phyloP scores from a whole-genome alignment of 345 rosid species.

The Syzygium aqueum region DNA sequence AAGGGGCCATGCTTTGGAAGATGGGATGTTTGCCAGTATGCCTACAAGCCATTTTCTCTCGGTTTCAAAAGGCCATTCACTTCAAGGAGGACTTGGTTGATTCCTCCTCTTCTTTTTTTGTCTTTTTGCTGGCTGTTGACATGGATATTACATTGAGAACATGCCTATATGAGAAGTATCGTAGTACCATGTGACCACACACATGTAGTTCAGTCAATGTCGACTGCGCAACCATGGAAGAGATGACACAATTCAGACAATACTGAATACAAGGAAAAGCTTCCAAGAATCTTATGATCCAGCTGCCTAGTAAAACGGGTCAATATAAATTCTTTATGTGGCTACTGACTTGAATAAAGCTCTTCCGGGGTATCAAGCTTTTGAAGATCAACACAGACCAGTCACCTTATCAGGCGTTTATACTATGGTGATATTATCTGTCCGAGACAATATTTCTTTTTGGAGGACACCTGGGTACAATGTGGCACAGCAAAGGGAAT shows the following conservation, averaged over 20 bases:
- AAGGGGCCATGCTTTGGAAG: slow-evolving; percentile 12
- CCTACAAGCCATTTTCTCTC: slow-evolving; percentile 16
- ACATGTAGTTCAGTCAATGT: not conserved
- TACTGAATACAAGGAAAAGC: not conserved
- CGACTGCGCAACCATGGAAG: not conserved
- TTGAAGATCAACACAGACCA: not conserved
- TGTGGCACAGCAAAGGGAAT: not conserved
- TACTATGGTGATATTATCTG: not conserved
- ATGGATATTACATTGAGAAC: not conserved
- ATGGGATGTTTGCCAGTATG: slow-evolving; percentile 28
- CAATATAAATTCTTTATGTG: not conserved
- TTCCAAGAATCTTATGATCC: not conserved
- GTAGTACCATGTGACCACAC: not conserved
- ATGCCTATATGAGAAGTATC: not conserved
- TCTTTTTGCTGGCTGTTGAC: not conserved
- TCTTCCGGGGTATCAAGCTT: not conserved
- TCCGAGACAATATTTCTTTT: not conserved
- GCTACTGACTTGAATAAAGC: not conserved
- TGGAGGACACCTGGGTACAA: not conserved
- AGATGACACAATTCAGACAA: not conserved
- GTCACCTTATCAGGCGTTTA: not conserved
- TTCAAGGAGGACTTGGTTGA: not conserved
- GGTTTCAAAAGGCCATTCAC: not conserved
- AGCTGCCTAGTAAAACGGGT: not conserved
- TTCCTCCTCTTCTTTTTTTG: not conserved